Conservation (phyloP, 805 yeast species). For the Teunomyces tritomae region DNA sequence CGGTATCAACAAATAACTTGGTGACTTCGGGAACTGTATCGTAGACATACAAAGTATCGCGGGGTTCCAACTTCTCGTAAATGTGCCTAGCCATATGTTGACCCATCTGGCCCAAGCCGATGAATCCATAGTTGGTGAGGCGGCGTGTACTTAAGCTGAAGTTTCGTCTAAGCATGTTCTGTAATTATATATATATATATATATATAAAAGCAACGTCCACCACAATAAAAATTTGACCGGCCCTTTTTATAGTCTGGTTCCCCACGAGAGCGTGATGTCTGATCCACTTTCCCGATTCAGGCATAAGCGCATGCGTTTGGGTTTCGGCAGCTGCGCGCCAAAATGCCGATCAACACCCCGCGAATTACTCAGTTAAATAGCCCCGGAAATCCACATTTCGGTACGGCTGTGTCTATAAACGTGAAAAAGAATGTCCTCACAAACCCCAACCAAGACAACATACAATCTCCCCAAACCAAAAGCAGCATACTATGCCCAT, state of each 20-base stretch:
- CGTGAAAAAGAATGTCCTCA: conserved; percentile 16
- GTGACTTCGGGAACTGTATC: conserved; percentile 37
- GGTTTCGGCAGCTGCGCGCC: not conserved
- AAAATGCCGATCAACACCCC: not conserved
- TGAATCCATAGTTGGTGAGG: conserved; percentile 42
- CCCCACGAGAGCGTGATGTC: not conserved
- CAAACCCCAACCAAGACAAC: conserved; percentile 33
- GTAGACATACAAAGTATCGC: conserved; percentile 42
- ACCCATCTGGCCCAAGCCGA: conserved; percentile 60
- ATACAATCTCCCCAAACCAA: conserved; percentile 42
- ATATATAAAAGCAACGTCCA: too few species aligned
- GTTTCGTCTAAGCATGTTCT: conserved; percentile 1
- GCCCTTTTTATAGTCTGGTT: not conserved
- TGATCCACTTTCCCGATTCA: not conserved
- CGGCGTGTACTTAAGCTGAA: conserved; percentile 7
- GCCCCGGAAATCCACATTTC: not conserved
- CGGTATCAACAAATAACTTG: conserved; percentile 20
- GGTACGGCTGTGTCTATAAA: not conserved
- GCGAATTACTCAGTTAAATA: not conserved
- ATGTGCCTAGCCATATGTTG: conserved; percentile 54
- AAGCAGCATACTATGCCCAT: conserved; percentile 57
- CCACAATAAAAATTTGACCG: too few species aligned
- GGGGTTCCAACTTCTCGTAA: conserved; percentile 33
- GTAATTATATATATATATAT: too few species aligned
- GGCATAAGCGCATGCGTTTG: not conserved